Percentiles rank a stretch among this genome's conserved stretches.
Conservation (phyloP, 768 basidiomycete genomes). For the Suillus ampliporus region DNA sequence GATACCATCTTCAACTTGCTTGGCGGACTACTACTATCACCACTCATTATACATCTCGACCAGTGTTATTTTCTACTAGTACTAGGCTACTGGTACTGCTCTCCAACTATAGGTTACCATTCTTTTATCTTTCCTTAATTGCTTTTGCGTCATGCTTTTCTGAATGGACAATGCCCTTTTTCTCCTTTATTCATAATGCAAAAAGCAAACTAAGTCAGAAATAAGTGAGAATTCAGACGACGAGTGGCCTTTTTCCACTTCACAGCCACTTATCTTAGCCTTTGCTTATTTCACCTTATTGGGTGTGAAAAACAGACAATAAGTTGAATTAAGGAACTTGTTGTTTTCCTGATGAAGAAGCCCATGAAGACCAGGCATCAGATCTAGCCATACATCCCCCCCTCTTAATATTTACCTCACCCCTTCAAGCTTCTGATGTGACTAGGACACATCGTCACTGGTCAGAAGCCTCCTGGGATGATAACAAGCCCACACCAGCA, state of each 20-base stretch:
- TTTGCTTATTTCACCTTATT: slow-evolving; percentile 1
- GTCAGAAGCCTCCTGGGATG: too few relatives aligned
- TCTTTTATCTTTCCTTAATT: background rate
- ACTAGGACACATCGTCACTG: too few relatives aligned
- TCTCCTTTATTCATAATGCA: background rate
- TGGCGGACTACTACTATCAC: too few relatives aligned
- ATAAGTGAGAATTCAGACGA: background rate
- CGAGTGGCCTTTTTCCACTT: background rate
- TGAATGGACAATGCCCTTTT: background rate
- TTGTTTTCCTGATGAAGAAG: background rate
- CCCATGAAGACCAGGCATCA: too few relatives aligned
- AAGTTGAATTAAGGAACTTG: background rate
- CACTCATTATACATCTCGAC: too few relatives aligned
- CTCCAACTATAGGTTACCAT: background rate
- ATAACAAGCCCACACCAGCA: too few relatives aligned
- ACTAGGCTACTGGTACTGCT: background rate
- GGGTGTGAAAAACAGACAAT: background rate
- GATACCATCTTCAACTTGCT: too few relatives aligned
- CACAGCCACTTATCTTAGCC: too few relatives aligned
- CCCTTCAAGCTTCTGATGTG: too few relatives aligned
- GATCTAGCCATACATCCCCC: too few relatives aligned
- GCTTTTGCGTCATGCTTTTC: background rate
- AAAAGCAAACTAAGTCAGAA: background rate
- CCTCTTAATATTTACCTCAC: too few relatives aligned
- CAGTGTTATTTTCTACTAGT: too few relatives aligned